A percentile compares a stretch with the other conserved stretches of the same genome.
Evolutionary conservation across 768 basidiomycete genomes (phyloP).

Genomic region (Kwoniella heveanensis): DNA sequence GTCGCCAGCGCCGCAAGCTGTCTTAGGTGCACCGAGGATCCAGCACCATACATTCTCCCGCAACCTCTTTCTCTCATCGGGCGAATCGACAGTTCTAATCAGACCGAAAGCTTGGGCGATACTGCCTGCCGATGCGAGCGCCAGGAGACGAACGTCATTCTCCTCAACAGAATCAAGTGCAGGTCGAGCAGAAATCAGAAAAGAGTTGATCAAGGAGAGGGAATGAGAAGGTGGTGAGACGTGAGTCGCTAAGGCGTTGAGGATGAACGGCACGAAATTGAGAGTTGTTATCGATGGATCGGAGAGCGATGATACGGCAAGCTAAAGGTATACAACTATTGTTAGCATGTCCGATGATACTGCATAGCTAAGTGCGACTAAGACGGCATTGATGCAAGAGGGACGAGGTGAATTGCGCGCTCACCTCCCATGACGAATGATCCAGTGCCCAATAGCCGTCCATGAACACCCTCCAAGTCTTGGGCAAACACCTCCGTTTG

Average conservation of each 20-base stretch:
- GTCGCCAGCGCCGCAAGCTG: slow-evolving; percentile 22
- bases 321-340: slow-evolving; percentile 12
- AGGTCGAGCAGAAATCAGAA: slow-evolving; percentile 25
- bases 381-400: too few relatives aligned
- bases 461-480: slow-evolving; percentile 47
- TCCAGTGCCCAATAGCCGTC: slow-evolving; percentile 50
- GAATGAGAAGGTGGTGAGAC: slow-evolving; percentile 36
- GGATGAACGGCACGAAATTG: slow-evolving; percentile 43
- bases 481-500: slow-evolving; percentile 36
- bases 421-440: slow-evolving; percentile 43
- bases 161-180: slow-evolving; percentile 19
- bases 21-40: slow-evolving; percentile 35
- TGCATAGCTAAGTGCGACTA: too few relatives aligned
- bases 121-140: slow-evolving; percentile 25
- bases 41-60: slow-evolving; percentile 38
- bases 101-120: slow-evolving; percentile 37
- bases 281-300: slow-evolving; percentile 42
- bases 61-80: slow-evolving; percentile 9
- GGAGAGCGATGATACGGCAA: slow-evolving; percentile 33
- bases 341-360: too few relatives aligned
- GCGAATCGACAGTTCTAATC: slow-evolving; percentile 25
- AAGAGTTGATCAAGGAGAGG: slow-evolving; percentile 27
- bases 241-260: slow-evolving; percentile 31
- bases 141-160: slow-evolving; percentile 18
- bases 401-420: slow-evolving; percentile 4